Base-by-base conservation (phyloP, 2,329 filamentous ascomycete genomes). In the Alternaria hordeiaustralica region DNA sequence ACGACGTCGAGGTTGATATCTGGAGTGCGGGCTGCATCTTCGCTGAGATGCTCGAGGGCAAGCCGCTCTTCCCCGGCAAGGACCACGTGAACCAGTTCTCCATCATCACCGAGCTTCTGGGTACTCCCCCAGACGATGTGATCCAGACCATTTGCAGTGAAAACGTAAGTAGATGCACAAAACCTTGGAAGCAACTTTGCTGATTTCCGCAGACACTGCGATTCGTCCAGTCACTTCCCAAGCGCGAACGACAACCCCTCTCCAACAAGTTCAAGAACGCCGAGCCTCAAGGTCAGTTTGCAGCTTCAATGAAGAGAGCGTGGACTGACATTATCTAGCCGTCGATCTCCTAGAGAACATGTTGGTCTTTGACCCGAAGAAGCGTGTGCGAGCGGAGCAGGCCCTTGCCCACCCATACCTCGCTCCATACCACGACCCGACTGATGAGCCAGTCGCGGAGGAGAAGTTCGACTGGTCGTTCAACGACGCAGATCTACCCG, bases 401-500 rank as follows among this genome's bases (percentile, higher is more conserved):
- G 95, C 92, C 25, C 88, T 99, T 56, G 89, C 90, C 51, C 94
- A 99, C 82, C 92, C 95, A 71, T 99, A 99, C 81, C 91, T 99
- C 53, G 88, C 93, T 10, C 95, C 95, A 8, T 99, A 99, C 84
- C 96, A 99, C 82, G 96, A 99, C 79, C 94, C 96, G 9, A 96
- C 92, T 47, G 96, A 99, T 77, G 96, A 99, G 85, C 96, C 96
- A 2, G 90, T 94, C 15, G 93, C 96, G 21, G 93, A 97, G 65
- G 94, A 97, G 85, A 97, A 97, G 84, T 99, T 99, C 75, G 96
- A 99, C 80, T 99, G 96, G 96, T 97, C 94, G 58, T 99, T 99
- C 84, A 98, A 98, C 81, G 96, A 99, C 75, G 96, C 95, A 51
- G 96, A 99, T 78, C 85, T 99, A 61, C 95, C 96, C 1, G 94